phyloP scores from a whole-genome alignment of 768 basidiomycete genomes.

The Cytidiella melzeri region DNA sequence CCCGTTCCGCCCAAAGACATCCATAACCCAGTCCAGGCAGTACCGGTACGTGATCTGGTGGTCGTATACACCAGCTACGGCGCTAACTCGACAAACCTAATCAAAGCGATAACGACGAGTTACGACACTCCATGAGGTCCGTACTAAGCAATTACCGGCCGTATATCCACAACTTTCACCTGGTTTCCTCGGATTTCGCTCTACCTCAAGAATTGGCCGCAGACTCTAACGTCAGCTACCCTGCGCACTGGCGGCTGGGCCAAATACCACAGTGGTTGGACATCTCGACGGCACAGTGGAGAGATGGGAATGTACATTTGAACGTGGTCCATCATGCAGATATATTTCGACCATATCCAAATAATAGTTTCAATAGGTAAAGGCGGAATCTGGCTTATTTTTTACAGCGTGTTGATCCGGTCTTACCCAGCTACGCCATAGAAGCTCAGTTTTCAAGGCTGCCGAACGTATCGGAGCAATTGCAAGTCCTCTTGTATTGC shows the following conservation, averaged over 20 bases:
- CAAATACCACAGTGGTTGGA: slow-evolving; percentile 37
- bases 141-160: slow-evolving; percentile 25
- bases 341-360: slow-evolving; percentile 19
- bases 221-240: slow-evolving; percentile 5
- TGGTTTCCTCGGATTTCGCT: slow-evolving; percentile 31
- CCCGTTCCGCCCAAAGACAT: slow-evolving; percentile 18
- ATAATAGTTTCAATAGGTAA: slow-evolving; percentile 30
- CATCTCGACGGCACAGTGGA: slow-evolving; percentile 17
- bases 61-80: no score
- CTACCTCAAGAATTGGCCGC: slow-evolving; percentile 14
- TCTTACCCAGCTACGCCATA: slow-evolving; percentile 26
- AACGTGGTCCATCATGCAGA: slow-evolving; percentile 28
- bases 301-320: slow-evolving; percentile 24
- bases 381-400: neutral
- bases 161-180: slow-evolving; percentile 25
- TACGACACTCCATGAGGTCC: slow-evolving; percentile 31
- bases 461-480: slow-evolving; percentile 25
- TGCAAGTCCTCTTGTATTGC: slow-evolving; percentile 23
- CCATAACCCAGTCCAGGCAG: slow-evolving; percentile 16
- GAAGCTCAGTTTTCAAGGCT: slow-evolving; percentile 30
- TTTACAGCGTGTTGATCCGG: neutral
- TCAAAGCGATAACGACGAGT: slow-evolving; percentile 31
- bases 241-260: slow-evolving; percentile 26
- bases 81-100: neutral
- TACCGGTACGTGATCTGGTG: slow-evolving; percentile 16